Percentiles rank a stretch among this genome's conserved stretches.
Evolutionary conservation across 352 stramenopile genomes (phyloP).

Genomic region (Aphanomyces euteiches): DNA sequence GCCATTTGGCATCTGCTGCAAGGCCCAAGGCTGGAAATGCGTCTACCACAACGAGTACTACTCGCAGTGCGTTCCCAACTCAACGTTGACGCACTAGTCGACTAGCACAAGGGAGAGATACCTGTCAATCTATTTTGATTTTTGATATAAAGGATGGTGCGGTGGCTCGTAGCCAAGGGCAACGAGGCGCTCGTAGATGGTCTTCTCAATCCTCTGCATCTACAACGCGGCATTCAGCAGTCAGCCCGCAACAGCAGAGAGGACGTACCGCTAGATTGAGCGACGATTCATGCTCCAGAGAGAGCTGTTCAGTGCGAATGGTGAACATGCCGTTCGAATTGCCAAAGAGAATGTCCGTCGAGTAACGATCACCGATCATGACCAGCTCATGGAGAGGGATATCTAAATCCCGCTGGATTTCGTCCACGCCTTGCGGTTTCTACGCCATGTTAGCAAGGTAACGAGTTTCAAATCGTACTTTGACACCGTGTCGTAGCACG

Average conservation of each 20-base stretch:
- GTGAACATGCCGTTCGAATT: constrained; percentile 95
- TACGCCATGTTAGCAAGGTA: constrained; percentile 27
- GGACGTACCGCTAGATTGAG: constrained; percentile 52
- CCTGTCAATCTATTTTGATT: neutral
- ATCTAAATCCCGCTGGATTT: constrained; percentile 84
- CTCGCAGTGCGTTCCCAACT: constrained; percentile 25
- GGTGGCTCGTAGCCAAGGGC: neutral
- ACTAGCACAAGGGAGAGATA: too few relatives aligned
- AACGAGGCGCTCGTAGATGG: neutral
- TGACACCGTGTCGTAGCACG: constrained; percentile 89
- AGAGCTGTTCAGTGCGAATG: constrained; percentile 91
- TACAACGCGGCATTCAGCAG: neutral
- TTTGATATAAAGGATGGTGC: constrained; percentile 3
- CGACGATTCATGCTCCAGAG: constrained; percentile 52
- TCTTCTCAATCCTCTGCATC: constrained; percentile 17
- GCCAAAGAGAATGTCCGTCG: constrained; percentile 97
- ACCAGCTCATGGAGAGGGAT: constrained; percentile 79
- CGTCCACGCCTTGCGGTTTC: constrained; percentile 89
- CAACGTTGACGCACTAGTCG: neutral
- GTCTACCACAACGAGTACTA: constrained; percentile 26
- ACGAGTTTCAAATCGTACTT: constrained; percentile 44
- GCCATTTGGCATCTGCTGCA: constrained; percentile 26
- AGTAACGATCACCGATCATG: constrained; percentile 95
- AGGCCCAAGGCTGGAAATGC: constrained; percentile 13
- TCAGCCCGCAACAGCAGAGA: neutral